Evolutionary conservation across 1,284 basidiomycete species (phyloP).

Genomic region (Apiotrichum mycotoxinovorans): DNA sequence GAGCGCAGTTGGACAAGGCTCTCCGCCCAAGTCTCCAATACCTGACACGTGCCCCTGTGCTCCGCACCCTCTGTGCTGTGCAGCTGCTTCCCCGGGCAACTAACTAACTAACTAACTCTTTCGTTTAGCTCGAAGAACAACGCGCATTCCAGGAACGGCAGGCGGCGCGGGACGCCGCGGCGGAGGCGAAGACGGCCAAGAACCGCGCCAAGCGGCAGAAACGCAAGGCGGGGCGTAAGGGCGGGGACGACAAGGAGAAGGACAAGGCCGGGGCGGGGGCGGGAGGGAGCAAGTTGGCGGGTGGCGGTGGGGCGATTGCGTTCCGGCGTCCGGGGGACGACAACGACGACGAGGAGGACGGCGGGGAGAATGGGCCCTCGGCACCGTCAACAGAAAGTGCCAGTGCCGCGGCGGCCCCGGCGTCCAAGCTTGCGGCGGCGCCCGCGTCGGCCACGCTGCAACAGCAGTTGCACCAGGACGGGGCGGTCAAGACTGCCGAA

Average conservation of each 20-base stretch:
- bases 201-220: conserved; percentile 86
- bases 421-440: not conserved
- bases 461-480: conserved; percentile 5
- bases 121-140: conserved; percentile 60
- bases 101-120: no score
- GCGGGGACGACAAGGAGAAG: conserved; percentile 10
- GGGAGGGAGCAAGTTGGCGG: conserved; percentile 39
- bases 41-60: no score
- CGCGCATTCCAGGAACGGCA: conserved; percentile 66
- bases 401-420: not conserved
- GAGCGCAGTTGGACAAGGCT: no score
- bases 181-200: conserved; percentile 84
- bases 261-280: conserved; percentile 8
- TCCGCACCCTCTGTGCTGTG: no score
- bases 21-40: no score
- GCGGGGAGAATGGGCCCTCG: no score
- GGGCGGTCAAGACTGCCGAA: conserved; percentile 14
- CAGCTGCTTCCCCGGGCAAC: no score
- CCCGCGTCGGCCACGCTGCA: not conserved
- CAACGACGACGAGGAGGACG: conserved; percentile 12
- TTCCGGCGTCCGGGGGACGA: conserved; percentile 40
- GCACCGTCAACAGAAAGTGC: not conserved
- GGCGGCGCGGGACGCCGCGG: conserved; percentile 60
- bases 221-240: conserved; percentile 69
- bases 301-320: conserved; percentile 30